Evolutionary conservation across 2,329 filamentous ascomycete genomes (phyloP), one percentile per base, ranked within the genome.

Genomic region (Aspergillus terreus): DNA sequence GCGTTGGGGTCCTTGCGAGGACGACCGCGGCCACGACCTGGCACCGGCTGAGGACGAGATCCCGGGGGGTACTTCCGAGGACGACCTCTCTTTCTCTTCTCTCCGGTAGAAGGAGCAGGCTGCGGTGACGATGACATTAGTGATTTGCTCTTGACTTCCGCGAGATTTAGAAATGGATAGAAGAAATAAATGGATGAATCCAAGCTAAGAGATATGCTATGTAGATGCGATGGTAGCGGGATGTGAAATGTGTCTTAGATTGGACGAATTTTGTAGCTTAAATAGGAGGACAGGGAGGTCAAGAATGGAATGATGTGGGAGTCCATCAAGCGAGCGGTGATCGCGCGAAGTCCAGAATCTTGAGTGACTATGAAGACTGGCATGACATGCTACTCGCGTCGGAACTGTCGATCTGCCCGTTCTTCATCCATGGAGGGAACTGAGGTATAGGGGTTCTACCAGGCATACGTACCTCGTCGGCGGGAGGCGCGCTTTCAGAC

Each of bases 1-100:
- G 44, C 55, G 1, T 60, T 52, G 27, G 58, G 52, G 32, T 63
- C 52, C 50, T 69, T 70, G 6, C 57, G 63, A 9, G 67, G 67
- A 47, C 66, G 66, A 32, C 67, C 66, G 36, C 67, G 65, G 12
- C 66, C 66, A 43, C 67, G 63, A 11, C 61, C 62, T n/a, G 62
- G 55, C 47, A 55, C 44, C 7, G 60, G 55, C 49, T 63, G 61
- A 7, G 63, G 60, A 3, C 47, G 52, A 14, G 52, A 46, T 5
- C 56, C 60, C n/a, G 58, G 58, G 6, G 66, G 64, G 33, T 62
- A 62, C 48, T 69, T 69, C 46, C 67, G 62, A n/a, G 67, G 67
- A 23, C 67, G 67, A 47, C 67, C 67, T 46, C 67, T 65, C 43
- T 63, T 65, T 53, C 64, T 60, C 51, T 67, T 69, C 44, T 67